Base-by-base conservation (phyloP, 768 basidiomycete genomes). In the Trametes elegans region DNA sequence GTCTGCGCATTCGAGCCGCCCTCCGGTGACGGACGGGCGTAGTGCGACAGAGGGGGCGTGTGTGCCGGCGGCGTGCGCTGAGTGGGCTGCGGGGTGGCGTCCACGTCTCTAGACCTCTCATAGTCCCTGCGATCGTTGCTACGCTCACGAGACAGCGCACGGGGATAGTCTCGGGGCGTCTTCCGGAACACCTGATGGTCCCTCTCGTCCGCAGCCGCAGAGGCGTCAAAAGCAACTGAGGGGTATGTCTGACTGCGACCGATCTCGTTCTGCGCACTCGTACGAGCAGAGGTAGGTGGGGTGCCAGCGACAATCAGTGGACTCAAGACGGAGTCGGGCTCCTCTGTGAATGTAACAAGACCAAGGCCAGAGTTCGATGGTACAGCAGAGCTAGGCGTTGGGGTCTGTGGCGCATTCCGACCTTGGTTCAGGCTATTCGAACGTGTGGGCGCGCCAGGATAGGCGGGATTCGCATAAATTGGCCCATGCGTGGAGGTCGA, bases 291-390 rank as follows among this genome's bases (percentile, higher is more conserved):
- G 5, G 51, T 26, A 36, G 46, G 39, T 19, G 42, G 23, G 1
- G 40, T 18, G 14, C 28, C 24, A 24, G 24, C 56, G 36, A 41
- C 53, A 8, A 69, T 26, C 11, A 71, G 60, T 7, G 69, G 70
- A 49, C 70, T 71, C 14, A 71, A 61, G 5, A 68, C 50, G 5
- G 53, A 58, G 1, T 58, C 63, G 0, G 70, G 70, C 48, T 70
- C 69, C 46, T 71, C 68, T 2, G 70, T 63, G 53, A 69, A 68
- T 29, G 57, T 61, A 11, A 57, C 24, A 13, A 69, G 51, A 36
- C 43, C 45, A 8, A 51, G 32, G 44, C 34, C 39, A 39, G 51
- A 28, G 62, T 49, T 42, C 14, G 48, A 9, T 2, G 61, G 49
- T 7, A 36, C 18, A 13, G 45, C 45, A n/a, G 50, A 45, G 43